phyloP scores from a whole-genome alignment of 2,329 filamentous ascomycete species.

The Hirsutella minnesotensis region DNA sequence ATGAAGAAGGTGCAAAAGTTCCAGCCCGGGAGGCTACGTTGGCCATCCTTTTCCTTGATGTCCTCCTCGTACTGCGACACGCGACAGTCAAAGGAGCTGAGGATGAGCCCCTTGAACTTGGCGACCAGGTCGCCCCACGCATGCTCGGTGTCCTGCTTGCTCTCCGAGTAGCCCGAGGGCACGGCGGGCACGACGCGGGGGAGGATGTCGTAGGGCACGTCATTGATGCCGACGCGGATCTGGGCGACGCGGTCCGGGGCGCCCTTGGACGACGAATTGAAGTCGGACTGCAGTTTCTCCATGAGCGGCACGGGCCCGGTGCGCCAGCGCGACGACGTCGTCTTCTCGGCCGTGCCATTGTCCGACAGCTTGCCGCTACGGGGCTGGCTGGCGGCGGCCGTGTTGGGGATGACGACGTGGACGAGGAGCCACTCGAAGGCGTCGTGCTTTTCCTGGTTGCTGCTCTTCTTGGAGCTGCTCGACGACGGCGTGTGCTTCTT shows the following conservation, averaged over 20 bases:
- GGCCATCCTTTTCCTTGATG: constrained; percentile 84
- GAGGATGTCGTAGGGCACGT: constrained; percentile 53
- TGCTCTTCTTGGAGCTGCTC: constrained; percentile 40
- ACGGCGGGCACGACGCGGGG: constrained; percentile 52
- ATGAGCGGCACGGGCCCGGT: constrained; percentile 71
- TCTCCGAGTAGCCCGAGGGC: constrained; percentile 55
- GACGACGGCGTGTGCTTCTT: constrained; percentile 58
- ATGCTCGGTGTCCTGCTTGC: constrained; percentile 63
- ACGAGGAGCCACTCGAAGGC: constrained; percentile 92
- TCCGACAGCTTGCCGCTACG: constrained; percentile 47
- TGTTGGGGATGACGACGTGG: constrained; percentile 85
- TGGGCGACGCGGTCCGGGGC: constrained; percentile 71
- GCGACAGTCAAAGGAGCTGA: constrained; percentile 79
- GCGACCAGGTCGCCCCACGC: constrained; percentile 76
- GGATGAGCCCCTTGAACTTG: constrained; percentile 78
- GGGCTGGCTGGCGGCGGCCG: constrained; percentile 66
- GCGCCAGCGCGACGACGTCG: constrained; percentile 61
- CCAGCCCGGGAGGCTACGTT: constrained; percentile 83
- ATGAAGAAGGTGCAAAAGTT: constrained; percentile 99
- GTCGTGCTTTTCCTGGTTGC: constrained; percentile 81
- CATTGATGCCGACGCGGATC: constrained; percentile 64
- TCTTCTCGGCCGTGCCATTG: constrained; percentile 51
- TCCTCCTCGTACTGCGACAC: constrained; percentile 96
- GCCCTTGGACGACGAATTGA: constrained; percentile 63
- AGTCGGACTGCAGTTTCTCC: constrained; percentile 83